Conservation (phyloP, 208 protist species). For the Trypanosomatidae sp. region DNA sequence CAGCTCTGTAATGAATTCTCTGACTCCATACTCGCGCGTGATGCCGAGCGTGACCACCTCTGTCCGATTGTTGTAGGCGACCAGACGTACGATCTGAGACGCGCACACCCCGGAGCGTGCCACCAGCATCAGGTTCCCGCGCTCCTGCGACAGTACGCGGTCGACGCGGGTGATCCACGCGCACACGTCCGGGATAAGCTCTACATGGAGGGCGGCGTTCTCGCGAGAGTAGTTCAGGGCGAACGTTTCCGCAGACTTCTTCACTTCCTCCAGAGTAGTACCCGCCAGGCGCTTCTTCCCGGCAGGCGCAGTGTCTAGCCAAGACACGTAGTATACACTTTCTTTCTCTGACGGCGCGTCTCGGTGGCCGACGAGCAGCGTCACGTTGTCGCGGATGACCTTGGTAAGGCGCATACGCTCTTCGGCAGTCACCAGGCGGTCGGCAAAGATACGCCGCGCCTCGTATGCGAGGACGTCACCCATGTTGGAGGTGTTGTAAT, state of each 20-base stretch:
- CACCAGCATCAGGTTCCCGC: constrained; percentile 95
- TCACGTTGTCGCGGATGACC: constrained; percentile 77
- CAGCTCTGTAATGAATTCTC: constrained; percentile 94
- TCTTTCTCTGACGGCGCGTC: constrained; percentile 73
- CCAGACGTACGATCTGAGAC: constrained; percentile 89
- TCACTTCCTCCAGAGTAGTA: constrained; percentile 67
- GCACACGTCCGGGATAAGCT: constrained; percentile 96
- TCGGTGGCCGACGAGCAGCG: constrained; percentile 74
- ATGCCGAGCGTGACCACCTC: constrained; percentile 91
- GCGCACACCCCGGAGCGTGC: constrained; percentile 94
- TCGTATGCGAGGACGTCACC: constrained; percentile 94
- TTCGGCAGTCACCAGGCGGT: constrained; percentile 91
- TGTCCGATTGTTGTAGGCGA: constrained; percentile 89
- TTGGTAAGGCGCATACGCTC: constrained; percentile 73
- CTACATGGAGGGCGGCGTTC: constrained; percentile 90
- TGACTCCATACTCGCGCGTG: constrained; percentile 91
- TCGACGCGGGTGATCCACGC: constrained; percentile 94
- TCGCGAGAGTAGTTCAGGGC: constrained; percentile 93
- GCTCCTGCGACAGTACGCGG: constrained; percentile 93
- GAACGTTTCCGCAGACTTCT: constrained; percentile 65
- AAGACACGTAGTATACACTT: constrained; percentile 73
- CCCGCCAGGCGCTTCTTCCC: constrained; percentile 61
- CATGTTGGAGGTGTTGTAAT: constrained; percentile 91
- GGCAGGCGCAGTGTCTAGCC: constrained; percentile 42
- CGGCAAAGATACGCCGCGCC: constrained; percentile 94